phyloP scores from a whole-genome alignment of 331 rosid species.

The Ulmus americana region DNA sequence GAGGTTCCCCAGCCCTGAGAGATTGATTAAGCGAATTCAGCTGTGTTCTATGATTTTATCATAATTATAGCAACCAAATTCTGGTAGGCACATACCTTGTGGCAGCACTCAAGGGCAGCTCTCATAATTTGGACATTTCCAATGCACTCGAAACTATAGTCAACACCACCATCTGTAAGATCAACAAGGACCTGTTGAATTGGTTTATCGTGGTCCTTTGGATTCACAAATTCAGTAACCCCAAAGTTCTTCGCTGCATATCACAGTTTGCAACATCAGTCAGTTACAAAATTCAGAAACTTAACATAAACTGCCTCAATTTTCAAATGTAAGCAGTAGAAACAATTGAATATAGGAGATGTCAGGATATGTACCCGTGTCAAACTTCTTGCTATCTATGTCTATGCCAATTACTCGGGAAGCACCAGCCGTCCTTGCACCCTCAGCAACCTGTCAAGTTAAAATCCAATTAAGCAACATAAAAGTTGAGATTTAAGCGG shows the following conservation, averaged over 20 bases:
- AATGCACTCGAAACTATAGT: conserved; percentile 94
- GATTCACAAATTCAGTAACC: conserved; percentile 82
- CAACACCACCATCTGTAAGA: conserved; percentile 88
- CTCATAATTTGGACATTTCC: conserved; percentile 94
- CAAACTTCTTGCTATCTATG: conserved; percentile 72
- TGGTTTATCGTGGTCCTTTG: conserved; percentile 87
- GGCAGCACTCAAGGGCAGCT: conserved; percentile 94
- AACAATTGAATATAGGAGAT: neutral
- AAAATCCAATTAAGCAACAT: conserved; percentile 9
- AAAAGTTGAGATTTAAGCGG: conserved; percentile 18
- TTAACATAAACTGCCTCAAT: neutral
- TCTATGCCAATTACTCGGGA: conserved; percentile 83
- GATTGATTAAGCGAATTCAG: conserved; percentile 4
- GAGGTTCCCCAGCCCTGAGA: conserved; percentile 96
- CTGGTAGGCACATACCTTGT: conserved; percentile 47
- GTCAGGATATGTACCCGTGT: conserved; percentile 43
- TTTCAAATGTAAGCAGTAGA: neutral
- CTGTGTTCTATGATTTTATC: neutral
- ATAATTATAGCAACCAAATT: conserved; percentile 19
- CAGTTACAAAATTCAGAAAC: conserved; percentile 5
- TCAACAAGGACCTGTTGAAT: conserved; percentile 85
- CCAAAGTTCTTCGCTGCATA: conserved; percentile 81
- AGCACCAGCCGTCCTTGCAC: conserved; percentile 93
- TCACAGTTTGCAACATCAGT: conserved; percentile 12
- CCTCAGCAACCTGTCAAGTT: conserved; percentile 79